Evolutionary conservation across 768 basidiomycete genomes (phyloP).

Genomic region (Dentipellis sp.): DNA sequence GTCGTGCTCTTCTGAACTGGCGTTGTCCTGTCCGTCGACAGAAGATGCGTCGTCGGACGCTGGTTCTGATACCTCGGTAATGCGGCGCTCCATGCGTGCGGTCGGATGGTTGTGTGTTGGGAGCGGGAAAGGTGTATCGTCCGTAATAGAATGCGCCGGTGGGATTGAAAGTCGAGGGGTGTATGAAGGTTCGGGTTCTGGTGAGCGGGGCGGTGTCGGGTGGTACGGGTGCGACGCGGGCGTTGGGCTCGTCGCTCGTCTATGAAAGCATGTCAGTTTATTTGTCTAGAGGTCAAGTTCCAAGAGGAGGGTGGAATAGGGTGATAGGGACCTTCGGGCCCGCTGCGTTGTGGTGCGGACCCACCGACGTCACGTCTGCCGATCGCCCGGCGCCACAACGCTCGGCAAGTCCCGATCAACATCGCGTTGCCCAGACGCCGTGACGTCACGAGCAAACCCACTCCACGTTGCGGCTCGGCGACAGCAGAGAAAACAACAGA

Average conservation of each 20-base stretch:
- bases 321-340: too few species aligned
- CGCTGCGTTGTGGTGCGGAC: too few species aligned
- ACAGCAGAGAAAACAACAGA: too few species aligned
- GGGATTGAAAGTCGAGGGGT: conserved; percentile 30
- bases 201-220: conserved; percentile 6
- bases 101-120: conserved; percentile 18
- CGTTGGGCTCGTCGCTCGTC: neutral
- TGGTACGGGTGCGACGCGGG: neutral
- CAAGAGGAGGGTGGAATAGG: too few species aligned
- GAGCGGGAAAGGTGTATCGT: conserved; percentile 24
- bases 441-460: neutral
- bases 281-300: too few species aligned
- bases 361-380: too few species aligned
- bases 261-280: neutral
- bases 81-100: conserved; percentile 8
- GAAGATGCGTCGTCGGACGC: neutral
- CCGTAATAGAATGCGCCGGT: conserved; percentile 43
- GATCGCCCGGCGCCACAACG: too few species aligned
- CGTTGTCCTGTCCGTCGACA: neutral
- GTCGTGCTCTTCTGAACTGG: neutral
- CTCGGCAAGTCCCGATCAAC: too few species aligned
- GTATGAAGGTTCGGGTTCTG: conserved; percentile 6
- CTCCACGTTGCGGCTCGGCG: neutral
- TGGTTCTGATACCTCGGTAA: conserved; percentile 15
- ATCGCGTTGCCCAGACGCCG: too few species aligned